phyloP scores from a whole-genome alignment of 2,329 filamentous ascomycete species.

The Bipolaris sorokiniana region DNA sequence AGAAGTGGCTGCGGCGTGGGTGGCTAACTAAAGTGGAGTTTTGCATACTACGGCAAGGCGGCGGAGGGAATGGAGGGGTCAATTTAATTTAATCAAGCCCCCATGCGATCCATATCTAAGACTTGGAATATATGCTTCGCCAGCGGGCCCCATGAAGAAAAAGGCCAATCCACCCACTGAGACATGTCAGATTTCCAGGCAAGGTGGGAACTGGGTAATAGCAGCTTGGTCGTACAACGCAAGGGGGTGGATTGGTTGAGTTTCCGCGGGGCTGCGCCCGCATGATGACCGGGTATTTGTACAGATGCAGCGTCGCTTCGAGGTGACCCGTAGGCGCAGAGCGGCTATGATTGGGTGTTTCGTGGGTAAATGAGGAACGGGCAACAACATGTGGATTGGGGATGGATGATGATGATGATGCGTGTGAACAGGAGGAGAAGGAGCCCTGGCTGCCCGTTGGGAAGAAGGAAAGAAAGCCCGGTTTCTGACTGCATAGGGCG shows the following conservation, averaged over 20 bases:
- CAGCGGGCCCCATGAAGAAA: background rate
- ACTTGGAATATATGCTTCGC: background rate
- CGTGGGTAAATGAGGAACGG: background rate
- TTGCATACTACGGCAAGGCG: too few species aligned
- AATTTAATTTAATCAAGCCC: constrained; percentile 15
- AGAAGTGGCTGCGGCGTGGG: too few species aligned
- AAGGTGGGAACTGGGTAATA: constrained; percentile 5
- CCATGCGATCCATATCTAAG: constrained; percentile 6
- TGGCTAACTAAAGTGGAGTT: too few species aligned
- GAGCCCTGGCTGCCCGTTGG: too few species aligned
- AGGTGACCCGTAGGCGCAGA: background rate
- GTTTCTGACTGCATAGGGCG: constrained; percentile 8
- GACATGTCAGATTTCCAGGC: constrained; percentile 3
- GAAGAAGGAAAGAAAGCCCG: too few species aligned
- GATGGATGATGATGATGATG: too few species aligned
- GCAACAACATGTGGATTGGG: too few species aligned
- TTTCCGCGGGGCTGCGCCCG: constrained; percentile 1
- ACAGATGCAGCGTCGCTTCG: constrained; percentile 10
- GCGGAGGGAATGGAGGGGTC: background rate
- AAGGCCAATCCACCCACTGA: background rate
- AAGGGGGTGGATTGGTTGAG: constrained; percentile 1
- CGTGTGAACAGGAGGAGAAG: too few species aligned
- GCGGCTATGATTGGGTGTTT: constrained; percentile 1
- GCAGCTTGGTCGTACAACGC: constrained; percentile 11
- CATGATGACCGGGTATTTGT: constrained; percentile 24